Conservation (phyloP, 352 stramenopile species). For the Pythium plurisporium region DNA sequence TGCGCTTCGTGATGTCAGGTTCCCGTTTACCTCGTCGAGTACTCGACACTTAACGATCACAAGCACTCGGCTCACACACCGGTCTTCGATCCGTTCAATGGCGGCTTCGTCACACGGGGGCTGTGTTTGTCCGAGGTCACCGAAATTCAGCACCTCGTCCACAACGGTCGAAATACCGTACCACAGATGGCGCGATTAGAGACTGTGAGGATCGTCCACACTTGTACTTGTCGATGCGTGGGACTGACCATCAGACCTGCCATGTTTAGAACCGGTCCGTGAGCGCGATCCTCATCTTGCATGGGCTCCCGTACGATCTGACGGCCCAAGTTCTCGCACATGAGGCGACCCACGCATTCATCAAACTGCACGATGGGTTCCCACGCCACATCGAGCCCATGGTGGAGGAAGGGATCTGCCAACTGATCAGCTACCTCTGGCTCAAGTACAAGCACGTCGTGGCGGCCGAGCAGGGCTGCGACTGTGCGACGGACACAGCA, state of each 20-base stretch:
- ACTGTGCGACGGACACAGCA: conserved; percentile 3
- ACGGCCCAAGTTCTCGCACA: conserved; percentile 68
- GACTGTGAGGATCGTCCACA: conserved; percentile 39
- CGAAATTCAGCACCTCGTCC: conserved; percentile 48
- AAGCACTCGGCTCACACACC: conserved; percentile 26
- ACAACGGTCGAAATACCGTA: conserved; percentile 29
- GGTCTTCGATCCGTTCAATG: conserved; percentile 18
- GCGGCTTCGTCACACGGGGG: conserved; percentile 37
- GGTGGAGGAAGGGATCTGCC: conserved; percentile 69
- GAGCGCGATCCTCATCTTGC: conserved; percentile 64
- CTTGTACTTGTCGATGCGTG: no score
- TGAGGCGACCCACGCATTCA: conserved; percentile 70
- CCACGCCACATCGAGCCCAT: conserved; percentile 26
- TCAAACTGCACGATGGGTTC: conserved; percentile 68
- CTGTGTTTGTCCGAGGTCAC: conserved; percentile 56
- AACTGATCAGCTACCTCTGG: conserved; percentile 74
- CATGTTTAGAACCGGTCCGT: conserved; percentile 48
- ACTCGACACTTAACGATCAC: conserved; percentile 49
- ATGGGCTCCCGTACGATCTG: conserved; percentile 71
- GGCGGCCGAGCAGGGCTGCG: conserved; percentile 27
- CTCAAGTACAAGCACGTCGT: conserved; percentile 70
- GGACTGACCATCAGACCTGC: no score
- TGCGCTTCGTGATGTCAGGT: conserved; percentile 32
- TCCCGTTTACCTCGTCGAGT: conserved; percentile 63
- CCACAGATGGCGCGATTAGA: conserved; percentile 44